Conservation (phyloP, 805 yeast species). For the Yarrowia osloensis region DNA sequence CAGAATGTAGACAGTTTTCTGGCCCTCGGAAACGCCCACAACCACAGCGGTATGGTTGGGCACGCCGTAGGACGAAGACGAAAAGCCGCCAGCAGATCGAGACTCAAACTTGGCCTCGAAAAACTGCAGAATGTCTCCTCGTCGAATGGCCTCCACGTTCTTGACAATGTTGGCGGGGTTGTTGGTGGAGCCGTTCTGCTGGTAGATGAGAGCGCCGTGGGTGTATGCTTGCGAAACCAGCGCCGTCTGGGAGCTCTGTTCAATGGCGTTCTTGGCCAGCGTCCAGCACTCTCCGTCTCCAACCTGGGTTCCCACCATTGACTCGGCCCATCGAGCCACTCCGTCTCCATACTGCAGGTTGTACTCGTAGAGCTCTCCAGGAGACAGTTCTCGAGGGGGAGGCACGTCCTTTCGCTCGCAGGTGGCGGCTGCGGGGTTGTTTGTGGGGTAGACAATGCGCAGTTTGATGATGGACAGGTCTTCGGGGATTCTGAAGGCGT, state of each 20-base stretch:
- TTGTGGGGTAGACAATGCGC: constrained; percentile 39
- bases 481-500: constrained; percentile 40
- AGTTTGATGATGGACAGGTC: constrained; percentile 42
- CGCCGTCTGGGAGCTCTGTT: constrained; percentile 36
- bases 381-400: constrained; percentile 46
- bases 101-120: constrained; percentile 37
- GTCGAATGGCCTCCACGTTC: constrained; percentile 37
- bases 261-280: constrained; percentile 43
- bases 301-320: constrained; percentile 40
- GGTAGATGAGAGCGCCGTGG: constrained; percentile 40
- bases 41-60: constrained; percentile 46
- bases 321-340: constrained; percentile 44
- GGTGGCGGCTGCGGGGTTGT: constrained; percentile 45
- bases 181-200: constrained; percentile 32
- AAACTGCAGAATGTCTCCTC: constrained; percentile 46
- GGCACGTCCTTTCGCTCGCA: constrained; percentile 44
- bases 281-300: constrained; percentile 49
- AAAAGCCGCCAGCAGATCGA: constrained; percentile 33
- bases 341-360: constrained; percentile 40
- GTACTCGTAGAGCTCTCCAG: constrained; percentile 38
- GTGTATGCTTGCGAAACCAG: constrained; percentile 40
- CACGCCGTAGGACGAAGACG: constrained; percentile 37
- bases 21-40: constrained; percentile 36
- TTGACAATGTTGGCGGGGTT: constrained; percentile 32
- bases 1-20: constrained; percentile 35